Evolutionary conservation across 2,329 filamentous ascomycete genomes (phyloP).

Genomic region (Trichophyton schoenleinii): DNA sequence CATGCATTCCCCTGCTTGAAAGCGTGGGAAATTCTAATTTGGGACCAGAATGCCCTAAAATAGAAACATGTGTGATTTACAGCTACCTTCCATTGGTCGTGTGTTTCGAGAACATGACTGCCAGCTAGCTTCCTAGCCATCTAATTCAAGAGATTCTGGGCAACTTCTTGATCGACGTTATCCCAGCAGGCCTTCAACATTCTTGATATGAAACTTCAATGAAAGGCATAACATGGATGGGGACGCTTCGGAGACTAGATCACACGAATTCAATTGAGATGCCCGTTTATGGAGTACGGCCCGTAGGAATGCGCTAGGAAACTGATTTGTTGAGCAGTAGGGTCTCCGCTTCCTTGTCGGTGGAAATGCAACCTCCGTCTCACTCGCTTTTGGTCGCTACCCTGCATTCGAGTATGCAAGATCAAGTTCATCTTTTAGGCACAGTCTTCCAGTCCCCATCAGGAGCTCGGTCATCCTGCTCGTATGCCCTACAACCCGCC

Average conservation of each 20-base stretch:
- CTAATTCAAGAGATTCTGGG: neutral
- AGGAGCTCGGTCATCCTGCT: neutral
- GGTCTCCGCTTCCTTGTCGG: neutral
- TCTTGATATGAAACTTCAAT: neutral
- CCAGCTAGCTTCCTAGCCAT: neutral
- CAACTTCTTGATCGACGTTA: neutral
- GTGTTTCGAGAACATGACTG: neutral
- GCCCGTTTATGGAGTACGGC: neutral
- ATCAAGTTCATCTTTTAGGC: neutral
- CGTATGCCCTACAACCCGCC: neutral
- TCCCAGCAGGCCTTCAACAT: neutral
- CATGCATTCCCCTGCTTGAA: neutral
- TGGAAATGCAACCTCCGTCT: neutral
- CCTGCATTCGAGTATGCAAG: neutral
- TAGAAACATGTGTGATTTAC: neutral
- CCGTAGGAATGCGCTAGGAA: neutral
- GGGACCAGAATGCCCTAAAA: neutral
- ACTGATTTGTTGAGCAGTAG: neutral
- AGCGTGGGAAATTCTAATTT: neutral
- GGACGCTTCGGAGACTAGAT: neutral
- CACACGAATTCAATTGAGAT: neutral
- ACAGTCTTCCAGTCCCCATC: neutral
- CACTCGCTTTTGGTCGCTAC: neutral
- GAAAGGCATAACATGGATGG: neutral
- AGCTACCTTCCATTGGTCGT: neutral